These are phyloP conservation scores for Geotrichum bryndzae DNA, from an alignment of 1,139 yeast genomes.

Conservation along the genomic window DNA sequence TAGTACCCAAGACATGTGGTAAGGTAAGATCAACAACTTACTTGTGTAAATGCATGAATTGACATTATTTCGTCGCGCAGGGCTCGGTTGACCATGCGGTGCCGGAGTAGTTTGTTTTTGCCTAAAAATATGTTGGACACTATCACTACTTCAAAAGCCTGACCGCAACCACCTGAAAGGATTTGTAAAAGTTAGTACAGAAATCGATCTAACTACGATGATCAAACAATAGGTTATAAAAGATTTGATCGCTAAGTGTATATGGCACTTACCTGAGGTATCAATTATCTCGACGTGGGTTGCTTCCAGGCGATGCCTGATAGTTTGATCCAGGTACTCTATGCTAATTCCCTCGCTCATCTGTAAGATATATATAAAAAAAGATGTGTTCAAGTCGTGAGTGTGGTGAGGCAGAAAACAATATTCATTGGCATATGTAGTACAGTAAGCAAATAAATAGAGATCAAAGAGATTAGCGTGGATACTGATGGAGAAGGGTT, in stretches of 20 bases:
- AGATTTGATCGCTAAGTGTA: neutral
- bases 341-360: slow-evolving; percentile 13
- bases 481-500: neutral
- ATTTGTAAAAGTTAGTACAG: neutral
- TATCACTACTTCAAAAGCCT: slow-evolving; percentile 73
- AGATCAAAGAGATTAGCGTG: neutral
- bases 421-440: neutral
- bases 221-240: no score
- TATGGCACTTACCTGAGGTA: slow-evolving; percentile 32
- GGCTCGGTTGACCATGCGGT: slow-evolving; percentile 73
- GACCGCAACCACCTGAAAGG: slow-evolving; percentile 68
- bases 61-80: slow-evolving; percentile 74
- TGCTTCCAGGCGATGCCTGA: slow-evolving; percentile 35
- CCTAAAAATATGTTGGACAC: slow-evolving; percentile 74
- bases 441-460: neutral
- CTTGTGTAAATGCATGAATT: slow-evolving; percentile 94
- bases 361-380: no score
- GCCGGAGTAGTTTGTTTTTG: slow-evolving; percentile 80
- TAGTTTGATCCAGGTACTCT: slow-evolving; percentile 30
- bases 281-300: slow-evolving; percentile 36
- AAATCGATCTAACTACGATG: no score
- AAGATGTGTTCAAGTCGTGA: neutral
- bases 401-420: no score
- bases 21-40: slow-evolving; percentile 44
- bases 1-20: neutral